Evolutionary conservation across 202 grass and related monocot genomes (phyloP).

Genomic region (Carex sylvatica): DNA sequence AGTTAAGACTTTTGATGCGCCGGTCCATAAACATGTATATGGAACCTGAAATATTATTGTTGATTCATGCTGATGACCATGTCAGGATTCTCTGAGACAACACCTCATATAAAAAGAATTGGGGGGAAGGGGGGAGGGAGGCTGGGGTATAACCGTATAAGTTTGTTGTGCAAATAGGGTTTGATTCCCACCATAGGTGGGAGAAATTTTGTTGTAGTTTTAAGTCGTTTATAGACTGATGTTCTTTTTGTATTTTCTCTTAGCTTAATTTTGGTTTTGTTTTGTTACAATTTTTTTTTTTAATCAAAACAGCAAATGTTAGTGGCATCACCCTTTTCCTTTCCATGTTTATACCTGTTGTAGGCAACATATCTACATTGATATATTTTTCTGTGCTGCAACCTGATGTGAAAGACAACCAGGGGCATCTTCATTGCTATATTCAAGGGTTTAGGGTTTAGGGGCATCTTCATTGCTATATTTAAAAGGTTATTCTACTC

Average conservation of each 20-base stretch:
- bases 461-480: too few relatives aligned
- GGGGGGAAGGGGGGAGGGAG: background rate
- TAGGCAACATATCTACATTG: background rate
- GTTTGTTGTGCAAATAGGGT: slow-evolving; percentile 24
- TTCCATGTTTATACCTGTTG: background rate
- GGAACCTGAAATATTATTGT: slow-evolving; percentile 46
- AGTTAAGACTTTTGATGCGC: slow-evolving; percentile 53
- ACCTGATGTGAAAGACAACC: background rate
- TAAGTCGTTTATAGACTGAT: background rate
- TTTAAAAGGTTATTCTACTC: too few relatives aligned
- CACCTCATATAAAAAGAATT: background rate
- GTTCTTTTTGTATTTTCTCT: background rate
- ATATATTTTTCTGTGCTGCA: background rate
- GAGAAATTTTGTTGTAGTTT: slow-evolving; percentile 28
- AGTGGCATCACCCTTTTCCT: background rate
- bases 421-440: too few relatives aligned
- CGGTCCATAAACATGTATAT: slow-evolving; percentile 74
- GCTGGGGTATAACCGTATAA: background rate
- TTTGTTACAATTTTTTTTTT: background rate
- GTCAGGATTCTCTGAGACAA: background rate
- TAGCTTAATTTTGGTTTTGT: slow-evolving; percentile 11
- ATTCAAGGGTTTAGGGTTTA: too few relatives aligned
- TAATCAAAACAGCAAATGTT: background rate
- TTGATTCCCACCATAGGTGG: background rate
- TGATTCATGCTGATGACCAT: background rate